phyloP scores from a whole-genome alignment of 2,329 filamentous ascomycete species.

The Tolypocladium amazonense region DNA sequence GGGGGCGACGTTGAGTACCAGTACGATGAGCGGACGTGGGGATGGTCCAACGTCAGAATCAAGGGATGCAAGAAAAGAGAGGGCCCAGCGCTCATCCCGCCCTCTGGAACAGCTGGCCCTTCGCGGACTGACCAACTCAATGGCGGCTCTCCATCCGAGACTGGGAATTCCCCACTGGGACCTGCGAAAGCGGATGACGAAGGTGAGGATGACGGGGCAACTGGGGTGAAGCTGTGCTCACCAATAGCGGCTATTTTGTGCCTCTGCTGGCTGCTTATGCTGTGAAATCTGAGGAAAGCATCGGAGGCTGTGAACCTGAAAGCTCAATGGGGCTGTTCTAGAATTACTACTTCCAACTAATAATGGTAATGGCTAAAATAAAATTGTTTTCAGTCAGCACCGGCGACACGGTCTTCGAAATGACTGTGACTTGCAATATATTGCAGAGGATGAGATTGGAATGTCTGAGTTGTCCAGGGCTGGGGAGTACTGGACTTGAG shows the following conservation, averaged over 20 bases:
- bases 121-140: background rate
- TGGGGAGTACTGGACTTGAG: no score
- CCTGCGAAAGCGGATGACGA: background rate
- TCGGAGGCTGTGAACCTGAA: background rate
- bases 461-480: background rate
- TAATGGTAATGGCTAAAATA: background rate
- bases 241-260: slow-evolving; percentile 6
- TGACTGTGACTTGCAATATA: background rate
- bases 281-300: background rate
- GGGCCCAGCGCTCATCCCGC: background rate
- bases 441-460: background rate
- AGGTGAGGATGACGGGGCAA: slow-evolving; percentile 3
- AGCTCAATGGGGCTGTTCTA: background rate
- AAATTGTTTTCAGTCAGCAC: background rate
- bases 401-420: no score
- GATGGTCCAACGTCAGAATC: slow-evolving; percentile 19
- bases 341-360: background rate
- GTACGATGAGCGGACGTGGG: slow-evolving; percentile 14
- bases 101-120: background rate
- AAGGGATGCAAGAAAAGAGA: slow-evolving; percentile 11
- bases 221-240: slow-evolving; percentile 2
- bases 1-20: slow-evolving; percentile 13
- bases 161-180: slow-evolving; percentile 1
- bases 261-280: slow-evolving; percentile 6
- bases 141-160: background rate